These are phyloP conservation scores for Cornus suecica DNA, from an alignment of 148 eudicot genomes.

Conservation along the genomic window DNA sequence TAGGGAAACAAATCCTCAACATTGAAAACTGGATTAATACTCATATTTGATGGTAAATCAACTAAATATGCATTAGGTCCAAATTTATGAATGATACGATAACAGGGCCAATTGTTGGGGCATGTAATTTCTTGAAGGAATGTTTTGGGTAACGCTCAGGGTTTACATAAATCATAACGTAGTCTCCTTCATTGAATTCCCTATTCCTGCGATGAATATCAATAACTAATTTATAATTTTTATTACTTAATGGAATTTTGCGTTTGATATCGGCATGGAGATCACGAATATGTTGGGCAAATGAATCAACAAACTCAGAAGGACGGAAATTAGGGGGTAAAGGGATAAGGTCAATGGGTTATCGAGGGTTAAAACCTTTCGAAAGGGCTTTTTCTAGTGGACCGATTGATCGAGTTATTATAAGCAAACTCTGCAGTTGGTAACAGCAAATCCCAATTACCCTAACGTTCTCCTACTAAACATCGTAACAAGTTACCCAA, in stretches of 20 bases:
- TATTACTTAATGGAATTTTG: neutral
- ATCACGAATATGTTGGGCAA: neutral
- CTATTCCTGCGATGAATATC: neutral
- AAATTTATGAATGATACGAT: neutral
- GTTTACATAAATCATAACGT: neutral
- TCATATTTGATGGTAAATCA: neutral
- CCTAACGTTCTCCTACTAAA: neutral
- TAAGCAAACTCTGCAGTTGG: neutral
- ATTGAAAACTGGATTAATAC: neutral
- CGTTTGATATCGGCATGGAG: neutral
- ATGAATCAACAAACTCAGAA: neutral
- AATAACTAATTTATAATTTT: neutral
- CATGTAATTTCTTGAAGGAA: neutral
- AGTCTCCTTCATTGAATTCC: neutral
- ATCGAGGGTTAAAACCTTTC: neutral
- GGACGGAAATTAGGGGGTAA: neutral
- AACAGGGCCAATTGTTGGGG: neutral
- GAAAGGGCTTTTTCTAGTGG: neutral
- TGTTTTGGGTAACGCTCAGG: neutral
- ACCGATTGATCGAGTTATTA: neutral
- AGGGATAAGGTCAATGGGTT: neutral
- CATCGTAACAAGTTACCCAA: neutral
- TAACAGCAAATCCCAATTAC: neutral
- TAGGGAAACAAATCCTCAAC: neutral
- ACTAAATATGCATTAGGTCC: neutral